Evolutionary conservation across 352 stramenopile genomes (phyloP).

Genomic region (Globisporangium nodosum): DNA sequence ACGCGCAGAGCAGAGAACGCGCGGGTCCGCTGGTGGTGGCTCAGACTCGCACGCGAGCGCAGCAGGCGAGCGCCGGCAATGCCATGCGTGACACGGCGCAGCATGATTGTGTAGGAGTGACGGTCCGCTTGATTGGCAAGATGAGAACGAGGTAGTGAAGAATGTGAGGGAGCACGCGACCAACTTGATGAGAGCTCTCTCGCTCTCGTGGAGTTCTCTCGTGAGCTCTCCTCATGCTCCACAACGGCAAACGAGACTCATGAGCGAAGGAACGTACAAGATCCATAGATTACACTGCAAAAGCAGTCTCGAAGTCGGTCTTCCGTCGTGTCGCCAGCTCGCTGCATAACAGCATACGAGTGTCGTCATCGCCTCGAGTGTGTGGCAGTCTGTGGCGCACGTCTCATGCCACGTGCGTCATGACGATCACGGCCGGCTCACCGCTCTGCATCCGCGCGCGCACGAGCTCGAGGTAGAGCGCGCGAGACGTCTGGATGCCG

Average conservation of each 20-base stretch:
- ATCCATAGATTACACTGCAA: neutral
- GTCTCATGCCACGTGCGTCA: slow-evolving; percentile 10
- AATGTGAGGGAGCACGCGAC: neutral
- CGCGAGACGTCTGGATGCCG: slow-evolving; percentile 28
- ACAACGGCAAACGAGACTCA: neutral
- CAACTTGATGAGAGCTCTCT: neutral
- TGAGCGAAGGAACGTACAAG: neutral
- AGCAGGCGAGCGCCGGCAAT: slow-evolving; percentile 2
- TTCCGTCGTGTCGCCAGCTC: too few species aligned
- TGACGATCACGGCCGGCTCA: slow-evolving; percentile 10
- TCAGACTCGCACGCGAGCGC: neutral
- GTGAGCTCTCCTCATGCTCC: neutral
- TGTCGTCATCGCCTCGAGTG: neutral
- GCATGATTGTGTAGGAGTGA: neutral
- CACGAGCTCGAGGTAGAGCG: slow-evolving; percentile 33
- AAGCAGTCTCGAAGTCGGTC: too few species aligned
- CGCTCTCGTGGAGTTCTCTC: neutral
- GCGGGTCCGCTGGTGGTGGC: neutral
- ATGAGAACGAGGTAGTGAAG: neutral
- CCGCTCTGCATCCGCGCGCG: slow-evolving; percentile 6
- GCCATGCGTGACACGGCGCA: neutral
- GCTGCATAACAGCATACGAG: too few species aligned
- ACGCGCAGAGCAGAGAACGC: slow-evolving; percentile 32
- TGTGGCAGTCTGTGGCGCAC: neutral
- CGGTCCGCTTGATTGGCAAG: neutral